Percentiles rank a stretch among this genome's conserved stretches.
Evolutionary conservation across 2,329 filamentous ascomycete genomes (phyloP).

Genomic region (Coleophoma cylindrospora): DNA sequence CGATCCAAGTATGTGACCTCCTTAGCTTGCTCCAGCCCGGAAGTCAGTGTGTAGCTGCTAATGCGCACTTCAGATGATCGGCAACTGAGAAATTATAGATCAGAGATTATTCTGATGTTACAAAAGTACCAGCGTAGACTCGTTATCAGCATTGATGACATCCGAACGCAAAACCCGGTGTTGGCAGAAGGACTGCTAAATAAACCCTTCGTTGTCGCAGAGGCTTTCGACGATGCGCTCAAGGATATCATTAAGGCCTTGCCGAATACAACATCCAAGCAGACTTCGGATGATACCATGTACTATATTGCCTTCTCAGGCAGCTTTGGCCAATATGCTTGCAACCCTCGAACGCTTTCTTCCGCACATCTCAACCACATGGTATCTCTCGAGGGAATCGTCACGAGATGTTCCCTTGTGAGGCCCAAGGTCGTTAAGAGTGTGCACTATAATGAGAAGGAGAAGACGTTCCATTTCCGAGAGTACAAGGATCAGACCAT

Average conservation of each 20-base stretch:
- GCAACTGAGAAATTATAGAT: conserved; percentile 69
- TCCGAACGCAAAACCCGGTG: conserved; percentile 79
- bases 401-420: conserved; percentile 92
- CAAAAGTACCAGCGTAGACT: conserved; percentile 62
- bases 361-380: conserved; percentile 91
- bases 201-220: conserved; percentile 80
- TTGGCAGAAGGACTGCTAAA: conserved; percentile 75
- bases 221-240: conserved; percentile 86
- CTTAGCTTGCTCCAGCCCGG: background rate
- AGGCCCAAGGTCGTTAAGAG: conserved; percentile 97
- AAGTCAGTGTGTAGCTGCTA: no score
- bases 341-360: conserved; percentile 88
- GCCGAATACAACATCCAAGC: conserved; percentile 68
- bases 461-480: conserved; percentile 79
- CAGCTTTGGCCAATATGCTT: conserved; percentile 90
- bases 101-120: conserved; percentile 78
- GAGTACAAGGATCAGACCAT: conserved; percentile 97
- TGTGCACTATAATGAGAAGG: conserved; percentile 89
- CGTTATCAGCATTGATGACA: conserved; percentile 80
- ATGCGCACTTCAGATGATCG: conserved; percentile 36
- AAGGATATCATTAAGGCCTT: conserved; percentile 83
- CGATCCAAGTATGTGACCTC: conserved; percentile 67
- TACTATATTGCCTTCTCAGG: conserved; percentile 98
- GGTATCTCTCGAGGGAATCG: conserved; percentile 96
- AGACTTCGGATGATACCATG: conserved; percentile 71